Evolutionary conservation across 768 basidiomycete species (phyloP).

Genomic region (Hygrophorus russula): DNA sequence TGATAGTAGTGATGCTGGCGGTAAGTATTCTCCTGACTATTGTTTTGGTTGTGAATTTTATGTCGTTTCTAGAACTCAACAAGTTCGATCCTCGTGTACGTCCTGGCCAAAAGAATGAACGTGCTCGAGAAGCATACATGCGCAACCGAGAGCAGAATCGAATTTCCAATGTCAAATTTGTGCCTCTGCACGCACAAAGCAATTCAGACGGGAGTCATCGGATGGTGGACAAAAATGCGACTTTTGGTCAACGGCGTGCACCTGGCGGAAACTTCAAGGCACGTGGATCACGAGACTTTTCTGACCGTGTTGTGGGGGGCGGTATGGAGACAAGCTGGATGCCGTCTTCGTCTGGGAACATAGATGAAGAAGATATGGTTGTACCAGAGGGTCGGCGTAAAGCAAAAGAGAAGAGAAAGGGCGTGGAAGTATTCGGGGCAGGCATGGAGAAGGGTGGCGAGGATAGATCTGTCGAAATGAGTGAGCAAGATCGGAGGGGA

Average conservation of each 20-base stretch:
- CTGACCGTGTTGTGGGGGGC: conserved; percentile 32
- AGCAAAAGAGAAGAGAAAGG: conserved; percentile 35
- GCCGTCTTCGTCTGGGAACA: conserved; percentile 36
- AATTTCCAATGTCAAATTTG: conserved; percentile 46
- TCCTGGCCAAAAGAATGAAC: conserved; percentile 36
- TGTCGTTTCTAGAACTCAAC: conserved; percentile 30
- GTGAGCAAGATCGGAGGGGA: conserved; percentile 65
- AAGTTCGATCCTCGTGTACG: conserved; percentile 38
- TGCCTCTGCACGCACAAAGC: conserved; percentile 46
- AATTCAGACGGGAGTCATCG: conserved; percentile 14
- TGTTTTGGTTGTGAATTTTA: not conserved
- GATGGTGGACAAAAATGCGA: conserved; percentile 36
- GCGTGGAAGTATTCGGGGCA: conserved; percentile 73
- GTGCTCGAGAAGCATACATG: conserved; percentile 32
- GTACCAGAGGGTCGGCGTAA: conserved; percentile 14
- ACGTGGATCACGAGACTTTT: not conserved
- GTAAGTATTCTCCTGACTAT: conserved; percentile 19
- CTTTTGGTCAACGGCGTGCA: conserved; percentile 62
- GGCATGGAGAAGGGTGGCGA: conserved; percentile 78
- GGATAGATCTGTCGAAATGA: conserved; percentile 33
- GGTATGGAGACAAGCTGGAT: conserved; percentile 82
- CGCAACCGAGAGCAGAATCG: conserved; percentile 32
- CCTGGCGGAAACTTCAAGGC: conserved; percentile 10
- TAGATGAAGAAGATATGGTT: conserved; percentile 22
- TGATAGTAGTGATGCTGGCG: conserved; percentile 50